Evolutionary conservation across 805 yeast species (phyloP), one percentile per base, ranked within the genome.

Genomic region (Priceomyces melissophilus): DNA sequence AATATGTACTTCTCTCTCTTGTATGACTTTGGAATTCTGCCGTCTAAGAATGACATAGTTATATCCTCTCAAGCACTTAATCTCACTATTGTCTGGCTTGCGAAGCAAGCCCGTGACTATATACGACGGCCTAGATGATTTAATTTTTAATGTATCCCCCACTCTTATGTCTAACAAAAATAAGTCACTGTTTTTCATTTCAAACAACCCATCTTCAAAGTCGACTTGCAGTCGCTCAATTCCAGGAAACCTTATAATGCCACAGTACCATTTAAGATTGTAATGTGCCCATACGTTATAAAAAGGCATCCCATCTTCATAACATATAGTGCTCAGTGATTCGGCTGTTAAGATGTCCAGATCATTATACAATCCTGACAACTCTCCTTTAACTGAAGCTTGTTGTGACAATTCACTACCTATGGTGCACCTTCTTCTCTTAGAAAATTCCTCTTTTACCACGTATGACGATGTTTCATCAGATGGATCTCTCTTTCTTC

Each of bases 11-110:
- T 41, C 44, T 40, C 54, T 63, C 29, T 43, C 42, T 3, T 32
- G 23, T 10, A 40, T 44, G n/a, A 20, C 41, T 35, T 45, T 48
- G 16, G 42, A 49, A n/a, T 48, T 47, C 27, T 38, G 52, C 50
- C 57, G 46, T 44, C 52, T 63, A 5, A 69, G 58, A 45, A 63
- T 60, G 2, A 79, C 74, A 0, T 69, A 62, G 52, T 81, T 80
- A 50, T 65, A 82, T 0, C 89, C 89, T 47, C 88, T 63, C 42
- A 79, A 66, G 53, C 88, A 82, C 37, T 68, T 58, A 5, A 82
- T 69, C 0, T 47, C 47, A 12, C 55, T 49, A 7, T 44, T 46
- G 6, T 57, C 51, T 2, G 40, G 40, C 3, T 42, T 47, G 16
- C 37, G 38, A 13, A 35, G 28, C 28, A 82, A 54, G 0, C 81